A percentile compares a stretch with the other conserved stretches of the same genome.
Evolutionary conservation across 2,329 filamentous ascomycete species (phyloP).

Genomic region (Stemphylium lycopersici): DNA sequence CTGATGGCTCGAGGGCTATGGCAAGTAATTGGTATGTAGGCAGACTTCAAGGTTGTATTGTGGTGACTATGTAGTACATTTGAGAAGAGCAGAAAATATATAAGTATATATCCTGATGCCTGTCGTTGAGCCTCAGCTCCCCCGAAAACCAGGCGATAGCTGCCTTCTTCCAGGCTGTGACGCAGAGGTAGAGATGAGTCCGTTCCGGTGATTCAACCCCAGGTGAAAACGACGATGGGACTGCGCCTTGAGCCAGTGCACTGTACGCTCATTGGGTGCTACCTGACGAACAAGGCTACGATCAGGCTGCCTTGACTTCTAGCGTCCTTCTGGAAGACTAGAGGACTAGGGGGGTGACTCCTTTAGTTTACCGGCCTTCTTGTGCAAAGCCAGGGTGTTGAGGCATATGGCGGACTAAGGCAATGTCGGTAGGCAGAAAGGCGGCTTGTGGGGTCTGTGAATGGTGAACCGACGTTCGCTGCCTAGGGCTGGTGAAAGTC

Average conservation of each 20-base stretch:
- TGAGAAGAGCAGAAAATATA: conserved; percentile 18
- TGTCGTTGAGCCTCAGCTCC: conserved; percentile 25
- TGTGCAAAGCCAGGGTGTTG: conserved; percentile 34
- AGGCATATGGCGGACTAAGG: conserved; percentile 30
- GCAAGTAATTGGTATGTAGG: conserved; percentile 14
- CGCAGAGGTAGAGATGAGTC: conserved; percentile 27
- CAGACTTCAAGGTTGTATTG: conserved; percentile 16
- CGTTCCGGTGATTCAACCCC: conserved; percentile 22
- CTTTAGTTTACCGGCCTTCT: conserved; percentile 30
- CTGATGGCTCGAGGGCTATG: conserved; percentile 19
- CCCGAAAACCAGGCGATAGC: conserved; percentile 33
- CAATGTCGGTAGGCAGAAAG: conserved; percentile 36
- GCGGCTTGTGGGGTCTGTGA: conserved; percentile 18
- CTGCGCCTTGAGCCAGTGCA: conserved; percentile 33
- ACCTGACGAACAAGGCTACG: conserved; percentile 34
- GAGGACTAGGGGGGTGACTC: conserved; percentile 35
- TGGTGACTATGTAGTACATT: conserved; percentile 2
- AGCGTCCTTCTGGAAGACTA: conserved; percentile 33
- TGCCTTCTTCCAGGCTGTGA: conserved; percentile 44
- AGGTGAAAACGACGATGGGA: conserved; percentile 16
- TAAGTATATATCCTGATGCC: conserved; percentile 33
- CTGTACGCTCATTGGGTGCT: conserved; percentile 26
- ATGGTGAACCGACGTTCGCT: conserved; percentile 37
- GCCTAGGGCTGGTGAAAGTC: conserved; percentile 36
- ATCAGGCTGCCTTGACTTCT: conserved; percentile 35